phyloP scores from a whole-genome alignment of 768 basidiomycete species.

The Aureoboletus auriporus region DNA sequence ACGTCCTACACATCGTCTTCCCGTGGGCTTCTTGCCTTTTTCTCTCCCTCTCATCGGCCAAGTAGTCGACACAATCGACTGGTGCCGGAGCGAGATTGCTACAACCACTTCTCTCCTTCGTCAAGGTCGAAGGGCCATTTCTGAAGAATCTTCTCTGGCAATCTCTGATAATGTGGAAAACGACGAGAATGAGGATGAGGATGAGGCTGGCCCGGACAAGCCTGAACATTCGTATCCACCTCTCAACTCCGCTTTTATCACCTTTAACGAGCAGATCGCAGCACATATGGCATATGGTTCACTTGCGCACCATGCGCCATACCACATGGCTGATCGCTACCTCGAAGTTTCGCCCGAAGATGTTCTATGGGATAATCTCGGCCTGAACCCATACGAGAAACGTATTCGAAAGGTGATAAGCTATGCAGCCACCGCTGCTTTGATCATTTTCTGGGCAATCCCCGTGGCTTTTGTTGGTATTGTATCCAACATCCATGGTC shows the following conservation, averaged over 20 bases:
- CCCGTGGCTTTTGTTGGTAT: slow-evolving; percentile 86
- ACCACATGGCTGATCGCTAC: slow-evolving; percentile 71
- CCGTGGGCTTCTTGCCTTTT: slow-evolving; percentile 47
- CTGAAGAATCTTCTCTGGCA: slow-evolving; percentile 10
- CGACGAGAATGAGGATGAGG: slow-evolving; percentile 7
- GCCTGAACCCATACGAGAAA: slow-evolving; percentile 85
- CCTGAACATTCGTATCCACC: slow-evolving; percentile 46
- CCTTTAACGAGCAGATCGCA: slow-evolving; percentile 89
- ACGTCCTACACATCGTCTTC: slow-evolving; percentile 78
- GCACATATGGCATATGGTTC: slow-evolving; percentile 83
- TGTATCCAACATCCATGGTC: slow-evolving; percentile 72
- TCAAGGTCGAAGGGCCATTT: slow-evolving; percentile 37
- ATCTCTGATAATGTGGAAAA: slow-evolving; percentile 13
- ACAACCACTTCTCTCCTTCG: slow-evolving; percentile 50
- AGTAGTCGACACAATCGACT: slow-evolving; percentile 92
- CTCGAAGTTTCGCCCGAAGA: slow-evolving; percentile 84
- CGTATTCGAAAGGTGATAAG: slow-evolving; percentile 62
- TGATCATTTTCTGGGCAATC: slow-evolving; percentile 87
- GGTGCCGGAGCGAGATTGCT: slow-evolving; percentile 75
- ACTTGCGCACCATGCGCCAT: slow-evolving; percentile 76
- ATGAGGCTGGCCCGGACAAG: slow-evolving; percentile 7
- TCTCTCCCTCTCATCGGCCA: slow-evolving; percentile 67
- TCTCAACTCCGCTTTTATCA: slow-evolving; percentile 76
- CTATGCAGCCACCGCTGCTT: slow-evolving; percentile 69
- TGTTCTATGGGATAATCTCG: slow-evolving; percentile 89